Conservation (phyloP, 345 rosid species). For the Salix suchowensis region DNA sequence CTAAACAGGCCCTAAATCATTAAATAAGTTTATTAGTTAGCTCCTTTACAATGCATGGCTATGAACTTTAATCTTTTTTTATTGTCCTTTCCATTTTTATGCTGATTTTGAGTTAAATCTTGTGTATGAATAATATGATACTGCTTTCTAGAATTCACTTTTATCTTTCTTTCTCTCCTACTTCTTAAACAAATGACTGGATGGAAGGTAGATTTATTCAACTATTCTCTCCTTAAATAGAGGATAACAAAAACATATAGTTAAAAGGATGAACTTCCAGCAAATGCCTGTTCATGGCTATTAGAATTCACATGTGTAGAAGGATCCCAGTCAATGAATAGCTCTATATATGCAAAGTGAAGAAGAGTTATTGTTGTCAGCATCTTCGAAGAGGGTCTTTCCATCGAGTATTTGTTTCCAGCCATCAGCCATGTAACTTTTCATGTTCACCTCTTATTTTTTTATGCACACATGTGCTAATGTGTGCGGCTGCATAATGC, state of each 20-base stretch:
- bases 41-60: neutral
- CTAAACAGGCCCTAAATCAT: neutral
- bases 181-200: neutral
- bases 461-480: no score
- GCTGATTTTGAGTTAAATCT: neutral
- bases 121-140: neutral
- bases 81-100: neutral
- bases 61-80: no score
- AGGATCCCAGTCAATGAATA: neutral
- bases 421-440: neutral
- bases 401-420: neutral
- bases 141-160: neutral
- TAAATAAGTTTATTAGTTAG: neutral
- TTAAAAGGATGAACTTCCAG: neutral
- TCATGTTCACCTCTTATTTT: neutral
- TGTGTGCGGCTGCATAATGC: no score
- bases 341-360: neutral
- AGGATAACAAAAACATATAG: neutral
- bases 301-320: neutral
- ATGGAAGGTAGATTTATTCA: neutral
- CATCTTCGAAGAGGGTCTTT: neutral
- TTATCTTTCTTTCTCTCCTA: neutral
- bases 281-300: neutral
- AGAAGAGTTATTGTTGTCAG: neutral
- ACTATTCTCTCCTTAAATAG: neutral